phyloP scores from a whole-genome alignment of 2,329 filamentous ascomycete genomes.

The Tolypocladium tropicale region DNA sequence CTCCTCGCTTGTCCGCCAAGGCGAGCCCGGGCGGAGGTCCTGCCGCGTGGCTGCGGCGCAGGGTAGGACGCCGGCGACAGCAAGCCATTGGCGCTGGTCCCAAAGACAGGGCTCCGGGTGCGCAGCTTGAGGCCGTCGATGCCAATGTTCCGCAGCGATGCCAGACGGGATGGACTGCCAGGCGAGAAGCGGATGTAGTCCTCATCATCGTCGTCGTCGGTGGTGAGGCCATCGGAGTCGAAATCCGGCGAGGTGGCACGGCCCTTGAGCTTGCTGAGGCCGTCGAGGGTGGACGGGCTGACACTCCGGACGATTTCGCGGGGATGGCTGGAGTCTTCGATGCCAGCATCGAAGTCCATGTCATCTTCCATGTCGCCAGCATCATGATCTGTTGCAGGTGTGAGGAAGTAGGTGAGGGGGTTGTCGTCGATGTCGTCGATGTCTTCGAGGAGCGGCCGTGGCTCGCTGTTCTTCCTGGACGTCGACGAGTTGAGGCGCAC shows the following conservation, averaged over 20 bases:
- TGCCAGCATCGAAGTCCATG: conserved; percentile 47
- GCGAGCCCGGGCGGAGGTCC: conserved; percentile 15
- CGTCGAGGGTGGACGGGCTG: conserved; percentile 45
- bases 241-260: conserved; percentile 25
- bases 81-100: conserved; percentile 15
- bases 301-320: conserved; percentile 40
- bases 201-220: conserved; percentile 36
- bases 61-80: conserved; percentile 12
- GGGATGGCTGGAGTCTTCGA: conserved; percentile 38
- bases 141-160: conserved; percentile 33
- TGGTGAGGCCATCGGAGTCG: conserved; percentile 31
- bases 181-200: conserved; percentile 39
- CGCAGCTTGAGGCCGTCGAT: conserved; percentile 22
- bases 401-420: conserved; percentile 46
- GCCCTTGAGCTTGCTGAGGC: conserved; percentile 32
- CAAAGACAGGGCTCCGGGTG: conserved; percentile 20
- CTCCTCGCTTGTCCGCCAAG: conserved; percentile 13
- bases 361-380: conserved; percentile 29
- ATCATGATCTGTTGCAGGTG: conserved; percentile 33
- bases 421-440: conserved; percentile 42
- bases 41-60: conserved; percentile 16
- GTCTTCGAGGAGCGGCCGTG: conserved; percentile 33
- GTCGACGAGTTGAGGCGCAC: conserved; percentile 33
- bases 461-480: conserved; percentile 19
- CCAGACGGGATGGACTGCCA: conserved; percentile 23